Evolutionary conservation across 2,329 filamentous ascomycete genomes (phyloP), one percentile per base, ranked within the genome.

Genomic region (Ceratocystis smalleyi): DNA sequence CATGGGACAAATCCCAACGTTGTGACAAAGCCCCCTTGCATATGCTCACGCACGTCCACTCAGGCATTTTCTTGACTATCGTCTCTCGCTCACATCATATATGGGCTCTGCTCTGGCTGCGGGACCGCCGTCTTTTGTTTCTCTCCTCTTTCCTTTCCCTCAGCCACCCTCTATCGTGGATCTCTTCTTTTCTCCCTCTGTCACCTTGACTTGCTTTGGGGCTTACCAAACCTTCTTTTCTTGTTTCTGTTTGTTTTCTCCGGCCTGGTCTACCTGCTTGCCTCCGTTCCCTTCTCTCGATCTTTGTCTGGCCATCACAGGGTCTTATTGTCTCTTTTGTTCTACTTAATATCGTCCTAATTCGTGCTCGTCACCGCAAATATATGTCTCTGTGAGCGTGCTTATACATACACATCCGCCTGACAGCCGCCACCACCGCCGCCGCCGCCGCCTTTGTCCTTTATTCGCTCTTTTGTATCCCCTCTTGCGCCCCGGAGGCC

Each of bases 211-310:
- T 19, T 17, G 24, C 22, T 22, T 17, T 62, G 35, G 35, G n/a
- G 27, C 27, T 62, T 45, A 8, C 51, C 43, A 30, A 40, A 35
- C 43, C 45, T 47, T 32, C 45, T 5, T 49, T 32, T 49, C 8
- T 49, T 22, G 43, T 61, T 49, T 47, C 27, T 47, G 10, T 49
- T 49, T 19, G 17, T 61, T 30, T 57, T 40, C 7, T 57, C 54
- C n/a, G 54, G 54, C 54, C 54, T 57, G 54, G 54, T 57, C 54
- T 57, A 27, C 54, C 54, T 27, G 40, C 59, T 40, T 59, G 27
- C 57, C 30, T 60, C n/a, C 35, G 19, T 60, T 60, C 19, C 43
- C 57, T 61, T 60, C 57, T 60, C 24, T 55, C 17, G 8, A 19
- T 51, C 47, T 24, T 24, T 24, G 15, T 51, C 19, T 51, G 35